A percentile compares a stretch with the other conserved stretches of the same genome.
Conservation (phyloP, 208 protist species). For the Wallacemonas sp. region DNA sequence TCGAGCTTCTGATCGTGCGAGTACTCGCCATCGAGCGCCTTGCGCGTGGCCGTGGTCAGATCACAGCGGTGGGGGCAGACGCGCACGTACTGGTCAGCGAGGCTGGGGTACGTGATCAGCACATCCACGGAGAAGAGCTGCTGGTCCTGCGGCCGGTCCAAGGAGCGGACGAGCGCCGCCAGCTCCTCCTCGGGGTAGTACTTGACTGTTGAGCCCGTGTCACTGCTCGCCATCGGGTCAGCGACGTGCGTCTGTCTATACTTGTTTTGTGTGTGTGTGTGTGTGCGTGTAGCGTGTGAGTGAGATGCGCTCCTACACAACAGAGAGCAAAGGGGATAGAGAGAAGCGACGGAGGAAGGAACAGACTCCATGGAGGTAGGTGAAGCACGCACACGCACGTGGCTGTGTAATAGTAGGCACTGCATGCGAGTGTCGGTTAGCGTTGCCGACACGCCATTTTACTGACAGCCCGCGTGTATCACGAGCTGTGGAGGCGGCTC, state of each 20-base stretch:
- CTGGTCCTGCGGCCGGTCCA: constrained; percentile 74
- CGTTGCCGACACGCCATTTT: too few species aligned
- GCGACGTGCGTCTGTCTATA: too few species aligned
- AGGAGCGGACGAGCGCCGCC: constrained; percentile 57
- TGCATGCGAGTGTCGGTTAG: too few species aligned
- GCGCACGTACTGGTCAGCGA: constrained; percentile 69
- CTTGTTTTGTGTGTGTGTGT: constrained; percentile 2
- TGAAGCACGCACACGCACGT: too few species aligned
- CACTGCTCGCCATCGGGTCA: not conserved
- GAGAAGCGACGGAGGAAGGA: not conserved
- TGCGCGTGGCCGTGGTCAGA: constrained; percentile 64
- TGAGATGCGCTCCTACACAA: not conserved
- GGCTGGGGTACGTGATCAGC: constrained; percentile 68
- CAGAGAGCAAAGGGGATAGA: not conserved
- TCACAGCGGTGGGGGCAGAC: constrained; percentile 80
- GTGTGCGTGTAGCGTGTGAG: not conserved
- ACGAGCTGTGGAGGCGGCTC: too few species aligned
- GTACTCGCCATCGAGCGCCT: constrained; percentile 67
- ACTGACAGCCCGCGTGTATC: too few species aligned
- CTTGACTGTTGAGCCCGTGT: constrained; percentile 16
- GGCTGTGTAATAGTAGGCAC: too few species aligned
- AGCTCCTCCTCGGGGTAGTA: constrained; percentile 68
- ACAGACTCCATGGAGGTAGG: not conserved
- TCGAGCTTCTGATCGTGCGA: constrained; percentile 53
- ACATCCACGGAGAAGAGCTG: constrained; percentile 83